Percentiles rank a stretch among this genome's conserved stretches.
These are phyloP conservation scores for Tylopilus rubrobrunneus DNA, from an alignment of 768 basidiomycete species.

Conservation along the genomic window DNA sequence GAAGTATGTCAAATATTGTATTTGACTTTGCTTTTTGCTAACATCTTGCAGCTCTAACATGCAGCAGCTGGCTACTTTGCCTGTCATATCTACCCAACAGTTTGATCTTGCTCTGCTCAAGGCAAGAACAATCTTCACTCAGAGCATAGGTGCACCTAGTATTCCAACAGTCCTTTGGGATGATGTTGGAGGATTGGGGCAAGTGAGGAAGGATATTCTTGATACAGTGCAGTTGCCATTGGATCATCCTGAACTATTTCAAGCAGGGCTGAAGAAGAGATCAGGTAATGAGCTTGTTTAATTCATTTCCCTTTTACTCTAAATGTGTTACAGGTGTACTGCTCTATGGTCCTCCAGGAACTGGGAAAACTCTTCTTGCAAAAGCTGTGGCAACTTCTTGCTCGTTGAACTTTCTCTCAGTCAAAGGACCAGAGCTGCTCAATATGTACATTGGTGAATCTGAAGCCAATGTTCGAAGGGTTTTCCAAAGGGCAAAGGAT, in stretches of 20 bases:
- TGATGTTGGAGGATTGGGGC: constrained; percentile 88
- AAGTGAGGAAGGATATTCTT: constrained; percentile 87
- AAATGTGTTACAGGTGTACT: constrained; percentile 59
- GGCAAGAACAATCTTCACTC: constrained; percentile 76
- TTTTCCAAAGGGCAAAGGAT: constrained; percentile 89
- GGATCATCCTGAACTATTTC: constrained; percentile 86
- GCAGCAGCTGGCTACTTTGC: constrained; percentile 6
- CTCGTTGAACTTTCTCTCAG: constrained; percentile 94
- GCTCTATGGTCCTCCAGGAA: constrained; percentile 93
- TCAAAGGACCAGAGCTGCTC: constrained; percentile 92
- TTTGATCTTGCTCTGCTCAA: constrained; percentile 69
- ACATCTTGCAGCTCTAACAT: constrained; percentile 4
- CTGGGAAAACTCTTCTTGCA: constrained; percentile 91
- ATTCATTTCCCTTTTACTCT: constrained; percentile 1
- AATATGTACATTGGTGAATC: constrained; percentile 99
- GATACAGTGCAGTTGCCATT: constrained; percentile 94
- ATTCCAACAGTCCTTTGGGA: constrained; percentile 97
- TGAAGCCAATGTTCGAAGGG: constrained; percentile 91
- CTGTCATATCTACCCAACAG: constrained; percentile 45
- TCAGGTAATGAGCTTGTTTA: constrained; percentile 54
- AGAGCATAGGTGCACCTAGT: constrained; percentile 94
- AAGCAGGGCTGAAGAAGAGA: constrained; percentile 89
- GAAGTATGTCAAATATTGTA: constrained; percentile 12
- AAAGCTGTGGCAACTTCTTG: constrained; percentile 97
- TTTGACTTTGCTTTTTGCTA: not conserved